These are phyloP conservation scores for Microglena sp. DNA, from an alignment of 139 green algal genomes.

Conservation along the genomic window DNA sequence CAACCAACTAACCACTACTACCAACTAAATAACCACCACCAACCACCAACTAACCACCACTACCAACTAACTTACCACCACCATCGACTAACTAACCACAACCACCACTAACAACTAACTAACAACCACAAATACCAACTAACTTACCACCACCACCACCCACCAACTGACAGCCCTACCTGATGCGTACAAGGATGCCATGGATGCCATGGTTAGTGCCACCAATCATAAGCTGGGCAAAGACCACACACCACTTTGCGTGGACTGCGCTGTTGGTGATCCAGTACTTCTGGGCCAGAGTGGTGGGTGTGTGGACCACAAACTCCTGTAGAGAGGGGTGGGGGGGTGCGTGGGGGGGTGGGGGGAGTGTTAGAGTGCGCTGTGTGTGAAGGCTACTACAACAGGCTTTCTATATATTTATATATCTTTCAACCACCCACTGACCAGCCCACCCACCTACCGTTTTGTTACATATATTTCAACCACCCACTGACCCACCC, in stretches of 20 bases:
- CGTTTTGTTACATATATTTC: constrained; percentile 72
- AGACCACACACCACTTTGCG: constrained; percentile 78
- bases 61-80: too few species aligned
- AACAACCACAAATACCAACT: neutral
- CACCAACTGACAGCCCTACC: constrained; percentile 19
- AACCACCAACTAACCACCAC: too few species aligned
- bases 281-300: constrained; percentile 69
- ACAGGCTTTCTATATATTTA: too few species aligned
- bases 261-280: constrained; percentile 85
- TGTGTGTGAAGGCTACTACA: too few species aligned
- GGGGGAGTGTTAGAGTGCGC: neutral
- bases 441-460: too few species aligned
- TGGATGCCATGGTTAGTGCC: constrained; percentile 75
- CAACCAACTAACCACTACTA: too few species aligned
- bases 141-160: neutral
- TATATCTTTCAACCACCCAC: too few species aligned
- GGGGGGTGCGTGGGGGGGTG: neutral
- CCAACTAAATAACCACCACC: too few species aligned
- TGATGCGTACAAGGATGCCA: constrained; percentile 80
- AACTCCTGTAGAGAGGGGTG: constrained; percentile 35
- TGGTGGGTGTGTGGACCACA: constrained; percentile 63
- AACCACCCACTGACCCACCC: too few species aligned
- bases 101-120: too few species aligned
- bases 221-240: constrained; percentile 60
- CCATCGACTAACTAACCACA: too few species aligned